These are phyloP conservation scores for Mycena haematopus DNA, from an alignment of 768 basidiomycete species.

Conservation along the genomic window DNA sequence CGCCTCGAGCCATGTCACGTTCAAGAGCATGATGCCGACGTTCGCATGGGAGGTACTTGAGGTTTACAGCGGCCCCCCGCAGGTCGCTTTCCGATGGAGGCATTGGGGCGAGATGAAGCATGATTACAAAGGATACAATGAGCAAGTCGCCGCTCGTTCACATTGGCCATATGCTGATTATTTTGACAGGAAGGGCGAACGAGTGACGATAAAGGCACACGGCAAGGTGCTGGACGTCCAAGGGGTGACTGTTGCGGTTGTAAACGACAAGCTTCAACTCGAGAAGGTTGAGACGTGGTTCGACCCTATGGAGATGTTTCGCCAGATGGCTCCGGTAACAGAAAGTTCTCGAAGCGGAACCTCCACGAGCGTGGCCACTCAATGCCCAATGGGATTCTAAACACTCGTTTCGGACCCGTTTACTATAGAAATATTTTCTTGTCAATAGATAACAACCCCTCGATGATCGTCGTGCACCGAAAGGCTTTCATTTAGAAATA, in stretches of 20 bases:
- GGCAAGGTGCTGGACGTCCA: conserved; percentile 26
- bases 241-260: conserved; percentile 29
- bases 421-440: no score
- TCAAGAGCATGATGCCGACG: conserved; percentile 32
- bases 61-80: conserved; percentile 30
- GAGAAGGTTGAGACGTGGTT: conserved; percentile 30
- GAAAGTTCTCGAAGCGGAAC: background rate
- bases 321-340: conserved; percentile 21
- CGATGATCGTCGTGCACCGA: no score
- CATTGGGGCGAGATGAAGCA: conserved; percentile 31
- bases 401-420: no score
- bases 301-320: conserved; percentile 28
- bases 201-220: conserved; percentile 24
- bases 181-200: conserved; percentile 22
- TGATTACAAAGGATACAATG: conserved; percentile 26
- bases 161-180: background rate
- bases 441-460: no score
- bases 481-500: no score
- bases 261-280: conserved; percentile 29
- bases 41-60: conserved; percentile 33
- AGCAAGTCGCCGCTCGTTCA: background rate
- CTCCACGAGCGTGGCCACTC: background rate
- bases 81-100: conserved; percentile 29
- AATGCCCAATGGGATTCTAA: conserved; percentile 25
- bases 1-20: conserved; percentile 28